Evolutionary conservation across 768 basidiomycete genomes (phyloP).

Genomic region (Calocybe cyanea): DNA sequence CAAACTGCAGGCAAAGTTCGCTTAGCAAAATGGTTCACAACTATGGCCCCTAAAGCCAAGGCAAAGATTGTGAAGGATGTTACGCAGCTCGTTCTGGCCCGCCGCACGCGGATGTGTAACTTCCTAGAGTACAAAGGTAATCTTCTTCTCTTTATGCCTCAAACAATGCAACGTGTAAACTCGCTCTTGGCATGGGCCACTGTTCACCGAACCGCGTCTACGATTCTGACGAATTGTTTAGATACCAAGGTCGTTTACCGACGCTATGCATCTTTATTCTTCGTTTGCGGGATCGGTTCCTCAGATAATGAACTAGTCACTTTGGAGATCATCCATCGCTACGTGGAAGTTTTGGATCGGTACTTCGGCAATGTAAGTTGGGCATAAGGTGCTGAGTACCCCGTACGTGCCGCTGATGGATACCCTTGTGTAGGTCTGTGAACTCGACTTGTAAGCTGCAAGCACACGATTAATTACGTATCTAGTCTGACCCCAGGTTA

Average conservation of each 20-base stretch:
- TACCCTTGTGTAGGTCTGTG: constrained; percentile 65
- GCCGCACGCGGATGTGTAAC: constrained; percentile 97
- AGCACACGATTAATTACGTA: not conserved
- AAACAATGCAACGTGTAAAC: constrained; percentile 2
- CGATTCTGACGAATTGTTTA: constrained; percentile 32
- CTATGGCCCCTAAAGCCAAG: constrained; percentile 86
- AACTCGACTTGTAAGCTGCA: constrained; percentile 81
- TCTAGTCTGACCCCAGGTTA: constrained; percentile 25
- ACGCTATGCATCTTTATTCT: constrained; percentile 94
- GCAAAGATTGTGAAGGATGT: constrained; percentile 99
- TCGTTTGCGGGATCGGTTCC: constrained; percentile 81
- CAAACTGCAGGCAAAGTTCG: constrained; percentile 80
- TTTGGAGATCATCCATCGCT: constrained; percentile 91
- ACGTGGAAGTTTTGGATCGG: constrained; percentile 86
- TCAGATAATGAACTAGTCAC: constrained; percentile 90
- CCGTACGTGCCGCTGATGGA: constrained; percentile 5
- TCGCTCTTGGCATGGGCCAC: constrained; percentile 1
- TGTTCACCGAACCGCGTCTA: not conserved
- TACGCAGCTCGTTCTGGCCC: constrained; percentile 92
- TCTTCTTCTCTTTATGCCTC: too few relatives aligned
- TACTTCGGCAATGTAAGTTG: constrained; percentile 86
- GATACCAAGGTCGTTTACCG: constrained; percentile 91
- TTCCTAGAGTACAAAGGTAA: constrained; percentile 97
- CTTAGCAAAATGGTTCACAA: constrained; percentile 97
- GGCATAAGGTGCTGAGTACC: not conserved